phyloP scores from a whole-genome alignment of 2,329 filamentous ascomycete species.

The Phoma sp. region DNA sequence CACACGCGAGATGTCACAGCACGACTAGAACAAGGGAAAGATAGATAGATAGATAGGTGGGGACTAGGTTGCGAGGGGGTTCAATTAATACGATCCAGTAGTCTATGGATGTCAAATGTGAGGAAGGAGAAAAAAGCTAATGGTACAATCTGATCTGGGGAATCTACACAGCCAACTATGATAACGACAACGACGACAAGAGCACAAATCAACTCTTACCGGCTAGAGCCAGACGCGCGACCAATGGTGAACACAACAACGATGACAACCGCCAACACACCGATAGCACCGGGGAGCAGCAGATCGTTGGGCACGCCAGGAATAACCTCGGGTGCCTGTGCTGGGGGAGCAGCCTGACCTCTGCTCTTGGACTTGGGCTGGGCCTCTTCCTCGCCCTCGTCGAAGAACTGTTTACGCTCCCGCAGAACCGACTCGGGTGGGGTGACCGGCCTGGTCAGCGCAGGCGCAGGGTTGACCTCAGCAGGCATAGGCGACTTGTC shows the following conservation, averaged over 20 bases:
- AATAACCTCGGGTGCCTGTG: slow-evolving; percentile 77
- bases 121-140: not conserved
- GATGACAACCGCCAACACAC: slow-evolving; percentile 93
- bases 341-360: slow-evolving; percentile 53
- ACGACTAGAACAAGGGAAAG: no score
- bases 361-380: slow-evolving; percentile 42
- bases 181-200: not conserved
- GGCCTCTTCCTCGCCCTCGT: slow-evolving; percentile 61
- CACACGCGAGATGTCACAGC: no score
- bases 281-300: slow-evolving; percentile 89
- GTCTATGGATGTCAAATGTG: slow-evolving; percentile 14
- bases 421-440: slow-evolving; percentile 60
- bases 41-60: no score
- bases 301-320: slow-evolving; percentile 93
- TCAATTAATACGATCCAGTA: slow-evolving; percentile 9
- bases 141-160: slow-evolving; percentile 4
- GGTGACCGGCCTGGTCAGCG: slow-evolving; percentile 56
- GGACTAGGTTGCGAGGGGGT: not conserved
- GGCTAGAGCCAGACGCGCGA: slow-evolving; percentile 63
- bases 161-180: not conserved
- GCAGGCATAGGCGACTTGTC: slow-evolving; percentile 81
- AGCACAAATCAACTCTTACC: slow-evolving; percentile 36
- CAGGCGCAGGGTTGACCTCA: slow-evolving; percentile 66
- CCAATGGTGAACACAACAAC: slow-evolving; percentile 90
- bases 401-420: slow-evolving; percentile 56